Percentiles rank a stretch among this genome's conserved stretches.
Evolutionary conservation across 768 basidiomycete genomes (phyloP).

Genomic region (Tricholoma saponaceum): DNA sequence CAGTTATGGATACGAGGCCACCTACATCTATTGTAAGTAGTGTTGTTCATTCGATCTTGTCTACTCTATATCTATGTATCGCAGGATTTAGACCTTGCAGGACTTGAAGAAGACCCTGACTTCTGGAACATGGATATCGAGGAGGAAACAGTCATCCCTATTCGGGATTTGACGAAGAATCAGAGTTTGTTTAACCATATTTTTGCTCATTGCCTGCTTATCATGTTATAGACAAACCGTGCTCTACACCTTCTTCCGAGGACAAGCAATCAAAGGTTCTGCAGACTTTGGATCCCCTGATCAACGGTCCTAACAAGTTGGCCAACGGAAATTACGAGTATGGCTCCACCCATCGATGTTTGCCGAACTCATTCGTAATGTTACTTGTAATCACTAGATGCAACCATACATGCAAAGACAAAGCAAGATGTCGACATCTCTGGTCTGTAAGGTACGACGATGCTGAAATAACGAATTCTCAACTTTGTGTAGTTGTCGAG

Average conservation of each 20-base stretch:
- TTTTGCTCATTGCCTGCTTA: not conserved
- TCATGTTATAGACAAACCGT: not conserved
- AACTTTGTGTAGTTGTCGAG: slow-evolving; percentile 53
- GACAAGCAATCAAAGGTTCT: not conserved
- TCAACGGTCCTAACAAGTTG: slow-evolving; percentile 31
- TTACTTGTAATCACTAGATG: slow-evolving; percentile 45
- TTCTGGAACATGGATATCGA: slow-evolving; percentile 60
- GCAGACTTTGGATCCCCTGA: not conserved
- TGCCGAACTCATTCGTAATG: not conserved
- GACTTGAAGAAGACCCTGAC: slow-evolving; percentile 63
- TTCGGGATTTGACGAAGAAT: slow-evolving; percentile 33
- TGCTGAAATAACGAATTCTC: slow-evolving; percentile 2
- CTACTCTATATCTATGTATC: not conserved
- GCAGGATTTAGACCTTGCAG: slow-evolving; percentile 63
- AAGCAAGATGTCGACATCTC: slow-evolving; percentile 66
- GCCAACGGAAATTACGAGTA: slow-evolving; percentile 66
- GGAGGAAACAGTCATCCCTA: slow-evolving; percentile 24
- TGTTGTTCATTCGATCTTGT: not conserved
- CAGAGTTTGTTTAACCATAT: slow-evolving; percentile 14
- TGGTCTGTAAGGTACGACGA: slow-evolving; percentile 44
- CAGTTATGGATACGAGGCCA: slow-evolving; percentile 71
- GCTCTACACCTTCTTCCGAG: not conserved
- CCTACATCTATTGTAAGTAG: slow-evolving; percentile 47
- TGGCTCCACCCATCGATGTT: slow-evolving; percentile 14
- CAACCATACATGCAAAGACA: slow-evolving; percentile 79